Evolutionary conservation across 495 filamentous ascomycete genomes (phyloP).

Genomic region (Neurospora hispaniola): DNA sequence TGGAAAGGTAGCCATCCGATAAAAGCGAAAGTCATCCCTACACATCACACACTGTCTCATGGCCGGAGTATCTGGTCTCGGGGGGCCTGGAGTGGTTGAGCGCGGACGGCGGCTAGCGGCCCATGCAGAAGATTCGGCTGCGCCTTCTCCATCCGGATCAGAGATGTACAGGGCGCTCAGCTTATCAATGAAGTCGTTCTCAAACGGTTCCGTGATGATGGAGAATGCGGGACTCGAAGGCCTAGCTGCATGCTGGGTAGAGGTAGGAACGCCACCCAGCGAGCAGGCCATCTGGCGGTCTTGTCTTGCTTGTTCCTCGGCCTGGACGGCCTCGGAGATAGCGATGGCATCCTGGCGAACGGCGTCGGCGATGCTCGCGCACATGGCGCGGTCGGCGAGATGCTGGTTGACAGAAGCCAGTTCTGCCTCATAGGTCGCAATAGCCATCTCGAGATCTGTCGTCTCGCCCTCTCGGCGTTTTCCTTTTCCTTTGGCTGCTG

Average conservation of each 20-base stretch:
- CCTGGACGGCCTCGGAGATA: conserved; percentile 5
- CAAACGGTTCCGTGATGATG: neutral
- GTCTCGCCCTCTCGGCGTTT: conserved; percentile 19
- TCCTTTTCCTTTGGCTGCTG: conserved; percentile 12
- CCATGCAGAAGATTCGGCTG: conserved; percentile 10
- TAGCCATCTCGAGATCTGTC: conserved; percentile 18
- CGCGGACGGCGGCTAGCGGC: conserved; percentile 4
- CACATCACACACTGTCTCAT: conserved; percentile 6
- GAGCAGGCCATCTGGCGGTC: conserved; percentile 14
- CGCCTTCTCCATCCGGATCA: neutral
- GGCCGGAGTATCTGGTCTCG: neutral
- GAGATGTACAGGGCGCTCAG: neutral
- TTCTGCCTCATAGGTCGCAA: conserved; percentile 19
- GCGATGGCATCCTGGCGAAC: conserved; percentile 16
- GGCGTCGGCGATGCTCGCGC: conserved; percentile 23
- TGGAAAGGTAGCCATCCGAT: conserved; percentile 9
- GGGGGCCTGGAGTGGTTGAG: neutral
- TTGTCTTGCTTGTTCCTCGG: conserved; percentile 14
- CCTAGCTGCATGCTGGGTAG: neutral
- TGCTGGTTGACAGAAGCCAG: conserved; percentile 10
- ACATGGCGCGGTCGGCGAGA: conserved; percentile 21
- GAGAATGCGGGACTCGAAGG: neutral
- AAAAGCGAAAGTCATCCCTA: conserved; percentile 3
- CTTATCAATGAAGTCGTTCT: neutral
- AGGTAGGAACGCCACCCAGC: neutral